These are phyloP conservation scores for Nakataea oryzae DNA, from an alignment of 2,329 filamentous ascomycete species.

Conservation along the genomic window DNA sequence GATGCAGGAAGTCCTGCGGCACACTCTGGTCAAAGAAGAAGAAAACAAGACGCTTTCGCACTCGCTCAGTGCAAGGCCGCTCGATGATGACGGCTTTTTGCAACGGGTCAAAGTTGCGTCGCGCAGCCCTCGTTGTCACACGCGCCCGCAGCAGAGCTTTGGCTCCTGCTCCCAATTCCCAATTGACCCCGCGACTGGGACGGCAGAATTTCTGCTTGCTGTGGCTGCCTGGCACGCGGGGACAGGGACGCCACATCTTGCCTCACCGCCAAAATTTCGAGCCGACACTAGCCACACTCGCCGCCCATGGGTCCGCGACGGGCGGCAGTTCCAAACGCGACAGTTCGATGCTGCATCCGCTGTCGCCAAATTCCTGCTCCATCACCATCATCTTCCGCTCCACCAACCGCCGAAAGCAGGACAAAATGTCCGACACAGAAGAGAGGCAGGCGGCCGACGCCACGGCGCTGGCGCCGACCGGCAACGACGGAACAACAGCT, in stretches of 20 bases:
- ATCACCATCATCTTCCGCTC: background rate
- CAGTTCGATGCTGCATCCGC: background rate
- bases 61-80: background rate
- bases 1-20: background rate
- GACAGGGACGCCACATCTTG: background rate
- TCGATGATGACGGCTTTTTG: background rate
- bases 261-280: background rate
- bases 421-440: slow-evolving; percentile 14
- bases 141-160: background rate
- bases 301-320: background rate
- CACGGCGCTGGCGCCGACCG: slow-evolving; percentile 1
- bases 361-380: background rate
- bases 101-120: background rate
- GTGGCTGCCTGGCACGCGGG: background rate
- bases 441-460: slow-evolving; percentile 5
- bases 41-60: background rate
- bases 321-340: background rate
- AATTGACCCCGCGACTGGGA: background rate
- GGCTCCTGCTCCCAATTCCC: background rate
- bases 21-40: background rate
- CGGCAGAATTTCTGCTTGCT: slow-evolving; percentile 2
- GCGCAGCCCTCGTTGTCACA: background rate
- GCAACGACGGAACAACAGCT: background rate
- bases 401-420: background rate
- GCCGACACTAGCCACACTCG: background rate